phyloP scores from a whole-genome alignment of 23 red algal genomes.

The Agarophyton chilense region DNA sequence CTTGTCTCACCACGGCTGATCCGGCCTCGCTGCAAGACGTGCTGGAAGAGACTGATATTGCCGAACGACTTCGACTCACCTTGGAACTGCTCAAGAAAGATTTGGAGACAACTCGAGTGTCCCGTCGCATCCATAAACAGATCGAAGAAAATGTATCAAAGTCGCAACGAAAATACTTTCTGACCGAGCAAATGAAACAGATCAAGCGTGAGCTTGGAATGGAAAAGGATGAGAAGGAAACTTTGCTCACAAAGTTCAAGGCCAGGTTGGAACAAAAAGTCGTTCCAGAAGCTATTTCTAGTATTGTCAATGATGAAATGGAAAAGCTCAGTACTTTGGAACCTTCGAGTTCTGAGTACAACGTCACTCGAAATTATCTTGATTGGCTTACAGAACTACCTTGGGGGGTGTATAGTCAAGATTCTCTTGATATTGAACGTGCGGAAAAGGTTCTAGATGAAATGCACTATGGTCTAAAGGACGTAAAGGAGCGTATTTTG shows the following conservation, averaged over 20 bases:
- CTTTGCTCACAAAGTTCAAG: conserved; percentile 76
- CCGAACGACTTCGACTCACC: conserved; percentile 84
- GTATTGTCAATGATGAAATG: conserved; percentile 88
- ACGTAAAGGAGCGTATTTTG: conserved; percentile 93
- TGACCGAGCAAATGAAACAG: conserved; percentile 98
- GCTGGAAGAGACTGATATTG: conserved; percentile 86
- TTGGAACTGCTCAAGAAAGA: conserved; percentile 88
- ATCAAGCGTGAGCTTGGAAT: conserved; percentile 96
- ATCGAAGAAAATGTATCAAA: conserved; percentile 95
- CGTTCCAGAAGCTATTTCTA: conserved; percentile 73
- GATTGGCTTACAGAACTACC: conserved; percentile 98
- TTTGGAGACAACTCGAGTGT: conserved; percentile 91
- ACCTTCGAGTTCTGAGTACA: conserved; percentile 93
- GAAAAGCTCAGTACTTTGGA: conserved; percentile 89
- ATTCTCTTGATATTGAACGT: conserved; percentile 80
- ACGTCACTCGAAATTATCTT: conserved; percentile 92
- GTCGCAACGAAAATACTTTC: conserved; percentile 89
- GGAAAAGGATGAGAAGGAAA: conserved; percentile 95
- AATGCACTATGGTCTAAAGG: conserved; percentile 95
- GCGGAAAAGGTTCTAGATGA: conserved; percentile 87
- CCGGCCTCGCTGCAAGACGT: conserved; percentile 88
- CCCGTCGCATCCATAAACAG: conserved; percentile 90
- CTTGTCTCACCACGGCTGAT: conserved; percentile 95
- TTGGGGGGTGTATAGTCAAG: conserved; percentile 87
- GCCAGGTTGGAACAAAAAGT: conserved; percentile 76